phyloP scores from a whole-genome alignment of 805 yeast genomes.

The Candida michaelii region DNA sequence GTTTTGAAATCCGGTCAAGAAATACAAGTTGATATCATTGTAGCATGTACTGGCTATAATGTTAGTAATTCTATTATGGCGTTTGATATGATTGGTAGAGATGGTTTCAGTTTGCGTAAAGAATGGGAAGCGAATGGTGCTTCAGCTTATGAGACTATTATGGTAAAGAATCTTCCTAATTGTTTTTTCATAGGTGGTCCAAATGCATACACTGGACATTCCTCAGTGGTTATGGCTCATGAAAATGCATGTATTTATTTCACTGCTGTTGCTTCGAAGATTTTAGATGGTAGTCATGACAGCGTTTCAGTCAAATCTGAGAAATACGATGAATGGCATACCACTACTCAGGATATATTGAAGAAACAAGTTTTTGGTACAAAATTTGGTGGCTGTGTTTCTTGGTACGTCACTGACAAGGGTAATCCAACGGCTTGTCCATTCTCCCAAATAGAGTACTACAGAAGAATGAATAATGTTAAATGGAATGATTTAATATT shows the following conservation, averaged over 20 bases:
- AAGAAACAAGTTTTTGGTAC: conserved; percentile 35
- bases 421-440: conserved; percentile 37
- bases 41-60: conserved; percentile 44
- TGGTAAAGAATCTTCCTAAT: conserved; percentile 36
- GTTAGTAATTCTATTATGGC: conserved; percentile 19
- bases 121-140: conserved; percentile 32
- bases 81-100: conserved; percentile 24
- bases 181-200: conserved; percentile 39
- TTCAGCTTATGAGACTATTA: conserved; percentile 35
- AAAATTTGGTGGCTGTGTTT: conserved; percentile 38
- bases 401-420: conserved; percentile 37
- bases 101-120: conserved; percentile 22
- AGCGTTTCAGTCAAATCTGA: conserved; percentile 31
- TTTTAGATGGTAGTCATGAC: conserved; percentile 27
- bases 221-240: conserved; percentile 39
- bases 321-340: conserved; percentile 36
- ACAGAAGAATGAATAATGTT: conserved; percentile 27
- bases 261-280: conserved; percentile 22
- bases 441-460: conserved; percentile 33
- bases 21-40: conserved; percentile 36
- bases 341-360: conserved; percentile 25
- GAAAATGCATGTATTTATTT: conserved; percentile 32
- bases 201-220: conserved; percentile 43
- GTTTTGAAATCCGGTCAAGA: conserved; percentile 27
- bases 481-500: conserved; percentile 23